Conservation (phyloP, 495 filamentous ascomycete genomes). For the Eremomyces bilateralis region DNA sequence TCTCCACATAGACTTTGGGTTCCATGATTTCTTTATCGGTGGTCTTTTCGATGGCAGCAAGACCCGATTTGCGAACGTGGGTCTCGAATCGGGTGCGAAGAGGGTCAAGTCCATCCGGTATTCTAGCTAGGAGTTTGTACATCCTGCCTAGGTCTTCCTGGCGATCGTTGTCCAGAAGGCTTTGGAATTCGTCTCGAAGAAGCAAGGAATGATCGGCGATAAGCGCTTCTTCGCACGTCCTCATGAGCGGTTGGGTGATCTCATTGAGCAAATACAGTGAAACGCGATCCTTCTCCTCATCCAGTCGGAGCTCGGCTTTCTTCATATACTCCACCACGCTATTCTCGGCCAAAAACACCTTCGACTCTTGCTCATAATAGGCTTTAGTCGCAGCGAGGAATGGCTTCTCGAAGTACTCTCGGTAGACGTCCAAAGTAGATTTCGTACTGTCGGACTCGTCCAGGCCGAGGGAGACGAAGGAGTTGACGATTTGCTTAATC, state of each 20-base stretch:
- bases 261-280: constrained; percentile 79
- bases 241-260: constrained; percentile 63
- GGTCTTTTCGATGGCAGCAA: constrained; percentile 75
- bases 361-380: constrained; percentile 85
- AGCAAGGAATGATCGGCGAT: constrained; percentile 69
- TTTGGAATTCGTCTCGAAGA: constrained; percentile 88
- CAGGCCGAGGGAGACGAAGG: constrained; percentile 84
- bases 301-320: constrained; percentile 80
- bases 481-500: constrained; percentile 93
- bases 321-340: constrained; percentile 99
- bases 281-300: constrained; percentile 88
- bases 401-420: constrained; percentile 73
- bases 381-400: constrained; percentile 66
- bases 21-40: constrained; percentile 77
- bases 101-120: constrained; percentile 82
- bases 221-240: constrained; percentile 68
- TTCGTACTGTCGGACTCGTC: constrained; percentile 87
- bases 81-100: constrained; percentile 73
- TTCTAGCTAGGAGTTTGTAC: constrained; percentile 80
- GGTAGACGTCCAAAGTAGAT: constrained; percentile 86
- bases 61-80: constrained; percentile 75
- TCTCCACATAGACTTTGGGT: constrained; percentile 90
- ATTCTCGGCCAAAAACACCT: constrained; percentile 87
- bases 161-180: constrained; percentile 82
- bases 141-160: constrained; percentile 90